phyloP scores from a whole-genome alignment of 2,329 filamentous ascomycete genomes.

The Alternaria sp. region DNA sequence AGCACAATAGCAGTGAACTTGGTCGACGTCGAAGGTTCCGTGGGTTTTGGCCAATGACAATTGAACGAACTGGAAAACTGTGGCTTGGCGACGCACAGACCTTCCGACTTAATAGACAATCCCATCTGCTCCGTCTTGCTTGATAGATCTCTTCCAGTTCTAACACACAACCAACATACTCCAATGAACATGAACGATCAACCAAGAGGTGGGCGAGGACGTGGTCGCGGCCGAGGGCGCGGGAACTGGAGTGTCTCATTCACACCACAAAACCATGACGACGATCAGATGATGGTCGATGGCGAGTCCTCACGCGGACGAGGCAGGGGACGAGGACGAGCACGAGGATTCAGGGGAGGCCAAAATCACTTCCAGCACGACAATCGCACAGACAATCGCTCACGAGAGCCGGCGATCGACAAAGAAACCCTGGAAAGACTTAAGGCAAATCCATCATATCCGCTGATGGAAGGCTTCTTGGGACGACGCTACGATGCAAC shows the following conservation, averaged over 20 bases:
- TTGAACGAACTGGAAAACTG: not conserved
- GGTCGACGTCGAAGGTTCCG: slow-evolving; percentile 1
- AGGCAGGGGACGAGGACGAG: slow-evolving; percentile 28
- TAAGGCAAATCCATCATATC: slow-evolving; percentile 52
- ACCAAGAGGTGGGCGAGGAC: slow-evolving; percentile 22
- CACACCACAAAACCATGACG: slow-evolving; percentile 9
- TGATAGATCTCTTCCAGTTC: not conserved
- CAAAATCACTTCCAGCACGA: slow-evolving; percentile 18
- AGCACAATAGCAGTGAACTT: not conserved
- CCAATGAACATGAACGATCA: slow-evolving; percentile 9
- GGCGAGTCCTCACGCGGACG: slow-evolving; percentile 16
- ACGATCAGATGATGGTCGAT: slow-evolving; percentile 22
- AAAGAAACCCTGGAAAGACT: slow-evolving; percentile 24
- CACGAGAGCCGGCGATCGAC: slow-evolving; percentile 73
- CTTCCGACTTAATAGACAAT: slow-evolving; percentile 4
- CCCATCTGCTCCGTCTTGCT: slow-evolving; percentile 2
- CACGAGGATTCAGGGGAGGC: slow-evolving; percentile 18
- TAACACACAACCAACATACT: slow-evolving; percentile 6
- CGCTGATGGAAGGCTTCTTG: slow-evolving; percentile 74
- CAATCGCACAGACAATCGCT: slow-evolving; percentile 63
- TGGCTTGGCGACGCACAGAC: slow-evolving; percentile 22
- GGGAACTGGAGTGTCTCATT: slow-evolving; percentile 13
- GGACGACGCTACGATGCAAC: slow-evolving; percentile 73
- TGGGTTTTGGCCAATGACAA: slow-evolving; percentile 4
- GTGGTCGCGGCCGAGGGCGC: slow-evolving; percentile 24